Evolutionary conservation across 179 eudicot genomes (phyloP), one percentile per base, ranked within the genome.

Genomic region (Heliamphora pulchella): DNA sequence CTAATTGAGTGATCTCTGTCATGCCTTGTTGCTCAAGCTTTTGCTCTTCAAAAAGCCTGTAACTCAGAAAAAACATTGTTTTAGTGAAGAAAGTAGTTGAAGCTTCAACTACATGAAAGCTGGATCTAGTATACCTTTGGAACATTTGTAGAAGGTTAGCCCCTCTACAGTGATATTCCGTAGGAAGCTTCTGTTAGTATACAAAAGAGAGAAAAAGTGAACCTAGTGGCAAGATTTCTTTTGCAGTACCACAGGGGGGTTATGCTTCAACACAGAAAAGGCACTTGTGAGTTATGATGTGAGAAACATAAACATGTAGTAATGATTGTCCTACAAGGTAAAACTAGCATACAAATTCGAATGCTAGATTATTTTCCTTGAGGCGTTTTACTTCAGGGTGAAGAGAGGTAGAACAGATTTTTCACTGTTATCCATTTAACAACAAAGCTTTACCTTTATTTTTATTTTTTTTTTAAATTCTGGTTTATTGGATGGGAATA

Each of bases 1-100:
- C 84, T 22, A 78, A 47, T 72, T 65, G 81, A 64, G 66, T 39
- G 5, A 78, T 57, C 84, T 72, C 74, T 6, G 67, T 22, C 58
- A 78, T 17, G 39, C 64, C 55, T 55, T 73, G 51, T 44, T 78
- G 57, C 17, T 78, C 81, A 41, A 78, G 58, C 11, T 69, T 82
- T 57, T 71, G 81, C 81, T 71, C 77, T 62, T 82, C 78, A 20
- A 82, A 48, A 46, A 72, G 41, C 78, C 84, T 82, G 78, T 39
- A 71, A 62, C n/a, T 0, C 51, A 71, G 8, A 79, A 79, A 7
- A 20, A 57, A 55, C 8, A 4, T 50, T 31, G 10, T 65, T 71
- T 3, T 47, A 5, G 5, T 20, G n/a, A 72, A 18, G 6, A 2
- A 18, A 9, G 43, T 31, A 31, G 31, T 61, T 57, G 31, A 31